Base-by-base conservation (phyloP, 306 rosid species). In the Trifolium repens region DNA sequence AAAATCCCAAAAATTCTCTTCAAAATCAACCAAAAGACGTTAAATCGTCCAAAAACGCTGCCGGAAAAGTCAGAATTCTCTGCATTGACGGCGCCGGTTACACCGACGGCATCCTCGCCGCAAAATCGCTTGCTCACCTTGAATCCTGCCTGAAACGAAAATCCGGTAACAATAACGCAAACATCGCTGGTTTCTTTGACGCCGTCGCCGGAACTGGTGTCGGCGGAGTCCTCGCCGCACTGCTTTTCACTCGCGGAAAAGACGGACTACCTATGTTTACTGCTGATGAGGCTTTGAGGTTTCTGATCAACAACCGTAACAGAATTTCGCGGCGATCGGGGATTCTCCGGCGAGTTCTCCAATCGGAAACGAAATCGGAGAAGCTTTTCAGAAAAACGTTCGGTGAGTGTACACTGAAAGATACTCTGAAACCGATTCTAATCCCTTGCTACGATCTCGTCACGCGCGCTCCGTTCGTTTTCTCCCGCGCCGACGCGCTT, bases 401-500 rank as follows among this genome's bases (percentile, higher is more conserved):
- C 68, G 98, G 97, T 0, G 97, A 94, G 54, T 74, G 80, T 73
- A 90, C 89, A 0, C 55, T 94, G 69, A 90, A 80, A 79, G 98
- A 94, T 82, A 94, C 98, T 62, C 60, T 94, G 86, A 91, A 90
- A 73, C 84, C 98, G 73, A 89, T 91, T 54, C 42, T 94, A 85
- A 86, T 94, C 53, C 97, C 97, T 1, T 94, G 98, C 89, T 91
- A 91, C 88, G 98, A 94, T 81, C 92, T 94, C 69, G 57, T 90
- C 40, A 88, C 97, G 14, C 86, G 94, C 78, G 93, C 96, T 7
- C 97, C 98, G 32, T 91, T 94, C 72, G 75, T 94, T 76, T 91
- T 94, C 85, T 94, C 98, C 61, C 94, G 98, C 80, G 97, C 98
- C 70, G 98, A 91, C 71, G 98, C 98, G 2, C 76, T 87, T 39